A percentile compares a stretch with the other conserved stretches of the same genome.
Evolutionary conservation across 208 protist genomes (phyloP).

Genomic region (Crithidia sp.): DNA sequence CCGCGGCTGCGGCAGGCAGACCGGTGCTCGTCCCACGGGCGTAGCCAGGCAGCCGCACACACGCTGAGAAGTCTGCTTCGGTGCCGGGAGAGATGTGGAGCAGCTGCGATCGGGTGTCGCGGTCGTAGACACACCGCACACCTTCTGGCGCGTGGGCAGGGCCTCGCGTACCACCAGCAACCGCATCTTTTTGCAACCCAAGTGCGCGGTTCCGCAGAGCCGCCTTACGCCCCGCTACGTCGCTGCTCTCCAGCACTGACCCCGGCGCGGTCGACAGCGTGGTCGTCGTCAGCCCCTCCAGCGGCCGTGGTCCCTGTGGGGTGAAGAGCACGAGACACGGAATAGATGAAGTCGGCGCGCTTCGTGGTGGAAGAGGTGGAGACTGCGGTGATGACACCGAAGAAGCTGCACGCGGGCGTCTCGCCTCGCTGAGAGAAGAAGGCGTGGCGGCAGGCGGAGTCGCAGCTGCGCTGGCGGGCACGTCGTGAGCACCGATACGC

Average conservation of each 20-base stretch:
- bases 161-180: background rate
- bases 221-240: background rate
- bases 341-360: background rate
- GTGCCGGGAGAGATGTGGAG: slow-evolving; percentile 60
- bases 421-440: too few species aligned
- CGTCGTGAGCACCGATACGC: too few species aligned
- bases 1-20: background rate
- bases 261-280: background rate
- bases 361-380: too few species aligned
- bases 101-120: slow-evolving; percentile 70
- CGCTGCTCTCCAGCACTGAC: background rate
- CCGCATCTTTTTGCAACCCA: background rate
- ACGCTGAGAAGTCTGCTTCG: slow-evolving; percentile 51
- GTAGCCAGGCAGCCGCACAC: slow-evolving; percentile 23
- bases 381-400: background rate
- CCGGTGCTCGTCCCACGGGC: background rate
- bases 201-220: background rate
- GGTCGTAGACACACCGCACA: slow-evolving; percentile 67
- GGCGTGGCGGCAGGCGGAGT: too few species aligned
- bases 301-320: slow-evolving; percentile 74
- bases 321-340: slow-evolving; percentile 72
- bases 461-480: too few species aligned
- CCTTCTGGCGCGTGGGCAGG: background rate
- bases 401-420: too few species aligned
- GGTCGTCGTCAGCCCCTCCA: slow-evolving; percentile 53